Percentiles rank a stretch among this genome's conserved stretches.
phyloP scores from a whole-genome alignment of 192 early-diverging fungal genomes.

The Chytriomyces sp. region DNA sequence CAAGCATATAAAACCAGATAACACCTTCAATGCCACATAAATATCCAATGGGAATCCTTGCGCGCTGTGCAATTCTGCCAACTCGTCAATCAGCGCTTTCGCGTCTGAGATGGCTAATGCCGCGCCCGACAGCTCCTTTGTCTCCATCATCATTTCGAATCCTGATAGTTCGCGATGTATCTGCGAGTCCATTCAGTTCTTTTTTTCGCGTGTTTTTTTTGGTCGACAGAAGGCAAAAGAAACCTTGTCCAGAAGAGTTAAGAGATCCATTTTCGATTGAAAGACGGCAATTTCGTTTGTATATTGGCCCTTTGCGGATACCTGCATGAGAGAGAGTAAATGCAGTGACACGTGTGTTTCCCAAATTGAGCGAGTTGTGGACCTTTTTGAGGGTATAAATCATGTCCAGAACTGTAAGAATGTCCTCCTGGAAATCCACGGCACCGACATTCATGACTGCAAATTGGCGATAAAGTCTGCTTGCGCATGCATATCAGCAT shows the following conservation, averaged over 20 bases:
- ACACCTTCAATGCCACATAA: conserved; percentile 30
- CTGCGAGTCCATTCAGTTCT: neutral
- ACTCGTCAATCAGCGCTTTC: conserved; percentile 32
- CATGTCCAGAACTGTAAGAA: conserved; percentile 6
- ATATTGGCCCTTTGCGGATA: no score
- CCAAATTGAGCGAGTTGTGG: neutral
- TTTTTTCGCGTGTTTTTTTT: neutral
- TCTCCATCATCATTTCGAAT: conserved; percentile 34
- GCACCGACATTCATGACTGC: neutral
- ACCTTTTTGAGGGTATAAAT: conserved; percentile 22
- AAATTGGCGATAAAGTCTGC: conserved; percentile 24
- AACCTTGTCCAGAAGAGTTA: conserved; percentile 27
- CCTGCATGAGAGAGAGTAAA: neutral
- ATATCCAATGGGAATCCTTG: conserved; percentile 22
- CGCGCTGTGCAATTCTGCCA: conserved; percentile 10
- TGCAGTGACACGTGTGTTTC: neutral
- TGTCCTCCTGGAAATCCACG: conserved; percentile 19
- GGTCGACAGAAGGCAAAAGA: neutral
- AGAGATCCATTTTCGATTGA: conserved; percentile 21
- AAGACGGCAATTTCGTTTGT: neutral
- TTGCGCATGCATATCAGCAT: neutral
- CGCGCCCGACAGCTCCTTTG: conserved; percentile 28
- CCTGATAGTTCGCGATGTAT: conserved; percentile 34
- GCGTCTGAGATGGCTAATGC: conserved; percentile 35
- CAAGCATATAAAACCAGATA: no score